Conservation (phyloP, 352 stramenopile genomes). For the Globisporangium cylindrosporum region DNA sequence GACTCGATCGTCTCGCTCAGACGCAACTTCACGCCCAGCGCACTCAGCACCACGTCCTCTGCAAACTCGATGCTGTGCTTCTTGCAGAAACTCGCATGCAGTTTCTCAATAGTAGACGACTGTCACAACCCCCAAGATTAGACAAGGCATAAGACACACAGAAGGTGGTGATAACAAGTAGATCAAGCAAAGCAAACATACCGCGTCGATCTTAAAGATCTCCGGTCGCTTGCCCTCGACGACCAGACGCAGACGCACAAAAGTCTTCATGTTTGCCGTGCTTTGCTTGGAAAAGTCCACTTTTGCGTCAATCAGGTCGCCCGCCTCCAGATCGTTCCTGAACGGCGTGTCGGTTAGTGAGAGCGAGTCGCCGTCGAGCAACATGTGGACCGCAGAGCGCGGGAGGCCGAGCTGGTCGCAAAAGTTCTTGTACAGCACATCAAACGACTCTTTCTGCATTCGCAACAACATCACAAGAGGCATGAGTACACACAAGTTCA, state of each 20-base stretch:
- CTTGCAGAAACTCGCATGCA: slow-evolving; percentile 60
- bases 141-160: background rate
- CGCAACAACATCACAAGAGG: background rate
- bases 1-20: slow-evolving; percentile 43
- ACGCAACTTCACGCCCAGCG: slow-evolving; percentile 36
- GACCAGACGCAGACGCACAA: slow-evolving; percentile 52
- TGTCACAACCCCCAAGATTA: slow-evolving; percentile 10
- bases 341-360: slow-evolving; percentile 25
- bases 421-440: slow-evolving; percentile 59
- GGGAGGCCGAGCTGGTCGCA: slow-evolving; percentile 63
- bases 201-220: slow-evolving; percentile 67
- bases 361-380: slow-evolving; percentile 50
- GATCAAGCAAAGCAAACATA: slow-evolving; percentile 22
- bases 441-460: slow-evolving; percentile 61
- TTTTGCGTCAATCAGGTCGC: slow-evolving; percentile 70
- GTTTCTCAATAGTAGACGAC: slow-evolving; percentile 53
- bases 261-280: slow-evolving; percentile 44
- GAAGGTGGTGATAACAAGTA: background rate
- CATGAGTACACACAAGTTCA: background rate
- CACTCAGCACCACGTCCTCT: slow-evolving; percentile 51
- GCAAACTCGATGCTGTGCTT: slow-evolving; percentile 47
- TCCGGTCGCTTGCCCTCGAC: slow-evolving; percentile 53
- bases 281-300: slow-evolving; percentile 64
- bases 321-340: slow-evolving; percentile 44
- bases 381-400: slow-evolving; percentile 55